A percentile compares a stretch with the other conserved stretches of the same genome.
Conservation (phyloP, 2,329 filamentous ascomycete genomes). For the Botrytis hyacinthi region DNA sequence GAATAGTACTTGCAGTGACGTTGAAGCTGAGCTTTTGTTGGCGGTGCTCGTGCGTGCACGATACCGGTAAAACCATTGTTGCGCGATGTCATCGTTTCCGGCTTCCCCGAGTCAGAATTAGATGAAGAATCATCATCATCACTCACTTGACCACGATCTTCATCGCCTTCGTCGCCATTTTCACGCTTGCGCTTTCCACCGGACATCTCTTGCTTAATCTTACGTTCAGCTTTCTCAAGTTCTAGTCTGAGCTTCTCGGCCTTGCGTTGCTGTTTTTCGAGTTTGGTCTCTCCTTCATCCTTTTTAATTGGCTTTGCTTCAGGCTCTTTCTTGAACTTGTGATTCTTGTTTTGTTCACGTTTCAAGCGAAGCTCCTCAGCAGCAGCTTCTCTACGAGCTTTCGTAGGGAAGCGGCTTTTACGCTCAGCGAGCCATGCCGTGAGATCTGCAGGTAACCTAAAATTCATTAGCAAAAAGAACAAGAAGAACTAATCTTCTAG, state of each 20-base stretch:
- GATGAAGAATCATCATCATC: constrained; percentile 35
- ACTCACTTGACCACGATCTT: constrained; percentile 46
- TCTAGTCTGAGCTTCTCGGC: constrained; percentile 62
- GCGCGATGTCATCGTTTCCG: constrained; percentile 56
- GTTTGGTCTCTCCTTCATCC: constrained; percentile 50
- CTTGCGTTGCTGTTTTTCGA: constrained; percentile 54
- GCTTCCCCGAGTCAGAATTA: constrained; percentile 53
- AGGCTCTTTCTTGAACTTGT: constrained; percentile 37
- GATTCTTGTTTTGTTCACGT: constrained; percentile 34
- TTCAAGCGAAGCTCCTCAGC: constrained; percentile 47
- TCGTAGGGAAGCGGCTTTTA: constrained; percentile 76
- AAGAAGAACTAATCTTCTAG: constrained; percentile 36
- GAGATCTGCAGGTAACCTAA: constrained; percentile 59
- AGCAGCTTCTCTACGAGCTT: constrained; percentile 64
- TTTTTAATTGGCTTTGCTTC: constrained; percentile 43
- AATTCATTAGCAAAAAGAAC: constrained; percentile 31
- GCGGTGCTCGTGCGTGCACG: constrained; percentile 41
- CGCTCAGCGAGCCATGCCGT: constrained; percentile 79
- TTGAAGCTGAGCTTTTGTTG: constrained; percentile 58
- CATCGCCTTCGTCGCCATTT: constrained; percentile 64
- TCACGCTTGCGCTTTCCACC: constrained; percentile 68
- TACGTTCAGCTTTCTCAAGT: constrained; percentile 65
- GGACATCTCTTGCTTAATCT: constrained; percentile 42
- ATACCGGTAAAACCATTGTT: constrained; percentile 30
- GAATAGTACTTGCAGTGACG: constrained; percentile 71